phyloP scores from a whole-genome alignment of 129 eudicot genomes.

The Gnaphalium uliginosum region DNA sequence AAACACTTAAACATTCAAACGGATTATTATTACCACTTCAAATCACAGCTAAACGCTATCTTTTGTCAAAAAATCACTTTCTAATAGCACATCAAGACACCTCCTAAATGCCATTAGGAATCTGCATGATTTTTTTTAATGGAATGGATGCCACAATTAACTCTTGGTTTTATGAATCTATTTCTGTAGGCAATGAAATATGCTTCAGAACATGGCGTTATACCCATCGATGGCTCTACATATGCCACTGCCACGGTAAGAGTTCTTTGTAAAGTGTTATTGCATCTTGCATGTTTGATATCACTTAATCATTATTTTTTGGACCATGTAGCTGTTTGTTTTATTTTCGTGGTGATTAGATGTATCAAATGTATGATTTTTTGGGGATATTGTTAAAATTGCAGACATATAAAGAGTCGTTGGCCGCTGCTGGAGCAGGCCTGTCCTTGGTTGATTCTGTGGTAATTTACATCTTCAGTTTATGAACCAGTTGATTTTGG shows the following conservation, averaged over 20 bases:
- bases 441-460: conserved; percentile 86
- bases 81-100: too few species aligned
- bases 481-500: background rate
- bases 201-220: conserved; percentile 75
- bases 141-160: background rate
- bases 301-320: too few species aligned
- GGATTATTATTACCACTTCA: too few species aligned
- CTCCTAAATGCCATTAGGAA: too few species aligned
- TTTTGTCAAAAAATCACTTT: too few species aligned
- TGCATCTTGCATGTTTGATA: too few species aligned
- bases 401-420: conserved; percentile 86
- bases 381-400: background rate
- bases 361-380: background rate
- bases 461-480: conserved; percentile 37
- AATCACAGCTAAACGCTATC: too few species aligned
- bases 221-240: conserved; percentile 78
- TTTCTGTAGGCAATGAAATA: conserved; percentile 64
- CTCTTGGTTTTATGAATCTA: background rate
- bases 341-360: too few species aligned
- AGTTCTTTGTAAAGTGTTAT: too few species aligned
- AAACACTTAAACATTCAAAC: too few species aligned
- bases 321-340: too few species aligned
- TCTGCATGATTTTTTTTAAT: too few species aligned
- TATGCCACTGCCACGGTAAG: conserved; percentile 90
- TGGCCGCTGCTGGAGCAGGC: conserved; percentile 93